phyloP scores from a whole-genome alignment of 2,329 filamentous ascomycete genomes.

The Fusarium sp. region DNA sequence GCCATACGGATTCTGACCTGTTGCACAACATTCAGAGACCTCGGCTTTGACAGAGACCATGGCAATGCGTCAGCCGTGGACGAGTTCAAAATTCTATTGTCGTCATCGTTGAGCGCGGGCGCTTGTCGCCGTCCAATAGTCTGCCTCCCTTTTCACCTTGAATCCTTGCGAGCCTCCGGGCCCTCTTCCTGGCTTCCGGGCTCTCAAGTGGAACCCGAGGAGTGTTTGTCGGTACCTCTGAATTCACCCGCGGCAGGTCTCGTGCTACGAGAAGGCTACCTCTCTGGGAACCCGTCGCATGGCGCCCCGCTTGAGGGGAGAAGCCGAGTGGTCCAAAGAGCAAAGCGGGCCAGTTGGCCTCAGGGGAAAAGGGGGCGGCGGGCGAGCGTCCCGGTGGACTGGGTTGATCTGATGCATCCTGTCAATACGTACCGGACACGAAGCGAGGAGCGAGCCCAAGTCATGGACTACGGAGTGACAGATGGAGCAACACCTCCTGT shows the following conservation, averaged over 20 bases:
- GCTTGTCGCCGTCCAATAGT: conserved; percentile 37
- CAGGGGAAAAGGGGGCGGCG: conserved; percentile 47
- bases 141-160: conserved; percentile 17
- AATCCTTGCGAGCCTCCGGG: conserved; percentile 36
- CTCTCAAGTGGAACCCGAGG: conserved; percentile 32
- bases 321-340: conserved; percentile 43
- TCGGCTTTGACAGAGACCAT: conserved; percentile 28
- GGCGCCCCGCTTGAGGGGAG: conserved; percentile 46
- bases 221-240: conserved; percentile 39
- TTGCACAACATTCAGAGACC: conserved; percentile 22
- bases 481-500: conserved; percentile 23
- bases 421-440: conserved; percentile 36
- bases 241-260: conserved; percentile 29
- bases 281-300: conserved; percentile 42
- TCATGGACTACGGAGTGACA: conserved; percentile 39
- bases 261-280: conserved; percentile 41
- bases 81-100: conserved; percentile 39
- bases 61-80: conserved; percentile 36
- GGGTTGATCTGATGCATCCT: conserved; percentile 48
- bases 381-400: conserved; percentile 46
- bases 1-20: conserved; percentile 4
- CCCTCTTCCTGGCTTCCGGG: conserved; percentile 44
- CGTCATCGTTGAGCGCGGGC: conserved; percentile 41
- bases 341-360: conserved; percentile 33
- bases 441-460: conserved; percentile 33